These are phyloP conservation scores for Triticum dicoccoides DNA, from an alignment of 176 grass and related monocot species.

Conservation along the genomic window DNA sequence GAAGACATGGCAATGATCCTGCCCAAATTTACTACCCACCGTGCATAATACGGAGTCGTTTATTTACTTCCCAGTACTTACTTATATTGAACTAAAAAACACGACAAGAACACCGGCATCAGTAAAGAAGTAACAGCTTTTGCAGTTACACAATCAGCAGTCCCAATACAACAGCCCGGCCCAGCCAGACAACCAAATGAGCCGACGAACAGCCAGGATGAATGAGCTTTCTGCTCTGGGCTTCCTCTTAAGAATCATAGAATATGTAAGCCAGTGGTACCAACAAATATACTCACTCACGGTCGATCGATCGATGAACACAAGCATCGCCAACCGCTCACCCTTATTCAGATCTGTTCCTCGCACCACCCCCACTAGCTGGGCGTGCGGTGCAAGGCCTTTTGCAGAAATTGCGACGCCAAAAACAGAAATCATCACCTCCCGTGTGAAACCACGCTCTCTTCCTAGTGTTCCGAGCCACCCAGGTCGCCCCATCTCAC, in stretches of 20 bases:
- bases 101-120: too few species aligned
- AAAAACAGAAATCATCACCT: not conserved
- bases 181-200: not conserved
- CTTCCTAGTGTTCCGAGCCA: constrained; percentile 42
- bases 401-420: not conserved
- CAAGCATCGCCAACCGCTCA: not conserved
- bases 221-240: not conserved
- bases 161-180: not conserved
- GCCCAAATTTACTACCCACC: too few species aligned
- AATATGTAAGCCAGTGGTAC: not conserved
- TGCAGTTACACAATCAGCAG: too few species aligned
- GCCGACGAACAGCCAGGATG: not conserved
- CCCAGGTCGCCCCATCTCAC: constrained; percentile 80
- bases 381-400: not conserved
- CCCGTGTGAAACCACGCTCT: not conserved
- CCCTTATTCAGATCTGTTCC: constrained; percentile 28
- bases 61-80: too few species aligned
- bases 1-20: too few species aligned
- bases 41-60: too few species aligned
- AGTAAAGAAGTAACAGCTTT: too few species aligned
- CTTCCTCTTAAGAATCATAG: not conserved
- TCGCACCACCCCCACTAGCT: not conserved
- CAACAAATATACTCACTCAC: not conserved
- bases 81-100: too few species aligned
- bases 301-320: not conserved